Evolutionary conservation across 106 monocot species (phyloP).

Genomic region (Iris macrosiphon): DNA sequence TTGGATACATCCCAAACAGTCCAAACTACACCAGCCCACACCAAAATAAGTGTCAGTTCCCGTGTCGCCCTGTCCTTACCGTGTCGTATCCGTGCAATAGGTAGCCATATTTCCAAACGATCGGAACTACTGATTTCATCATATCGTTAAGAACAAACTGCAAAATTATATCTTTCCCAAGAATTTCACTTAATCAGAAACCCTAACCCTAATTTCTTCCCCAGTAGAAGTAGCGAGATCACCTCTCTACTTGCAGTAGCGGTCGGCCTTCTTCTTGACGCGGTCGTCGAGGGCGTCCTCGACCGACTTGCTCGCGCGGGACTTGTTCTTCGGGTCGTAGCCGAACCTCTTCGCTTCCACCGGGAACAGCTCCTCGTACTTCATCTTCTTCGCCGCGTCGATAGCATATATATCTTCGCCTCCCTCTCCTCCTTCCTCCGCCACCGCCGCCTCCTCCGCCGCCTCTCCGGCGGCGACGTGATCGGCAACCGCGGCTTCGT

Average conservation of each 20-base stretch:
- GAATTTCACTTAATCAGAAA: too few species aligned
- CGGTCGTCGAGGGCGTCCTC: slow-evolving; percentile 92
- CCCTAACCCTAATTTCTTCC: too few species aligned
- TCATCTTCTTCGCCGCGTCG: slow-evolving; percentile 93
- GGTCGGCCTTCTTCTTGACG: slow-evolving; percentile 92
- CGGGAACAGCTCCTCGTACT: slow-evolving; percentile 98
- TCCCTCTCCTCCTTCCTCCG: neutral
- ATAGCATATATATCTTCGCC: slow-evolving; percentile 66
- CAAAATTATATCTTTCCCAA: too few species aligned
- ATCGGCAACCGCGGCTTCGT: neutral
- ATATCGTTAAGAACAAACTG: too few species aligned
- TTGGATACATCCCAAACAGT: too few species aligned
- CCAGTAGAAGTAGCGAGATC: too few species aligned
- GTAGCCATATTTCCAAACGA: too few species aligned
- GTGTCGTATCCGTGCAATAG: too few species aligned
- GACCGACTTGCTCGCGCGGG: slow-evolving; percentile 37
- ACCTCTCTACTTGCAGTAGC: slow-evolving; percentile 85
- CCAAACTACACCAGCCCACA: too few species aligned
- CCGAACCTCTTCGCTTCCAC: slow-evolving; percentile 85
- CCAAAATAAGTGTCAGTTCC: too few species aligned
- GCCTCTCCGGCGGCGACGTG: neutral
- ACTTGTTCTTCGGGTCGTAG: slow-evolving; percentile 72
- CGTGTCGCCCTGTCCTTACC: too few species aligned
- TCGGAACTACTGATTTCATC: too few species aligned
- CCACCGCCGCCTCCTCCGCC: slow-evolving; percentile 6